Base-by-base conservation (phyloP, 768 basidiomycete species). In the Termitomyces sp. region DNA sequence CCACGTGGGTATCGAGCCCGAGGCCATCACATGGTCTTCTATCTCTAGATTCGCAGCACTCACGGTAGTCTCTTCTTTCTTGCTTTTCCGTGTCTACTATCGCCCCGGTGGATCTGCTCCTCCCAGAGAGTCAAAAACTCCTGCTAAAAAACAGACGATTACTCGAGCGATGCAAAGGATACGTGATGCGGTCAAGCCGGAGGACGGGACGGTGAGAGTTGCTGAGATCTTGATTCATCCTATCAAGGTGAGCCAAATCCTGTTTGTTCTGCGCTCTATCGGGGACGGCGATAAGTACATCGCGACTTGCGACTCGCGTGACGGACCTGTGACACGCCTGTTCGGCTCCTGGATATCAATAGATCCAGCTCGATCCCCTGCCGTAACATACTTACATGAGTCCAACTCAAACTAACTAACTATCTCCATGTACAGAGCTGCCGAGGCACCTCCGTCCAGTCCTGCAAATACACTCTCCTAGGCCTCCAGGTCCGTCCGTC, bases 151-250 rank as follows among this genome's bases (percentile, higher is more conserved):
- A 23, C 17, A 11, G 23, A 29, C 16, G 48, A 7, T 19, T 10
- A 51, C 37, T 14, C 21, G 40, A 10, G 48, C 56, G 2, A 51
- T 57, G 56, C 56, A 57, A 43, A 45, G 57, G 37, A 41, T 57
- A 35, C 43, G 17, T 23, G 56, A 42, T 16, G 56, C 47, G 4
- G 48, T 51, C 17, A 64, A 54, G 50, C 65, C 62, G 25, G 48
- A 51, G 48, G 64, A 71, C 52, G 72, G 70, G 21, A 61, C 71
- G 27, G 73, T 79, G 16, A 74, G 65, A 12, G 81, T 88, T 23
- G 77, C 81, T 0, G 84, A 81, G 66, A 80, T 89, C 21, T 60
- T 87, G 35, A 63, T 89, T 3, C 87, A 89, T 64, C 87, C 87
- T 40, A 84, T 89, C 71, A 89, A 89, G 77, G 87, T 82, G 54